Evolutionary conservation across 768 basidiomycete species (phyloP).

Genomic region (Mycena kentingensis): DNA sequence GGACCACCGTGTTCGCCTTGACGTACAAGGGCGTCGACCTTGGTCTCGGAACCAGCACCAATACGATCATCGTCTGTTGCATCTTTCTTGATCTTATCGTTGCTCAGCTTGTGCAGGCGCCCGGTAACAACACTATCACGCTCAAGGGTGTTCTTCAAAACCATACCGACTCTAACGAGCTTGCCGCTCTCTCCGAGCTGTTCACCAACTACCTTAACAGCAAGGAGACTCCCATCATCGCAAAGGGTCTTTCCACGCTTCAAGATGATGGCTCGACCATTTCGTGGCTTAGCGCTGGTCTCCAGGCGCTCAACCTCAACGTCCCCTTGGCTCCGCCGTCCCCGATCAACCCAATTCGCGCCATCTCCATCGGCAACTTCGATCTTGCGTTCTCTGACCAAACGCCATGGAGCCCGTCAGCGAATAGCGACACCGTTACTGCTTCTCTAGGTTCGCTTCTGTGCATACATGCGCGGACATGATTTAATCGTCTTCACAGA

Average conservation of each 20-base stretch:
- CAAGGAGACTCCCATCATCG: slow-evolving; percentile 57
- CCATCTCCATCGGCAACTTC: slow-evolving; percentile 64
- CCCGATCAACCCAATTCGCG: slow-evolving; percentile 63
- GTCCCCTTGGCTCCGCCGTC: slow-evolving; percentile 59
- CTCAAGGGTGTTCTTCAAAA: slow-evolving; percentile 58
- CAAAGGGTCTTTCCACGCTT: slow-evolving; percentile 58
- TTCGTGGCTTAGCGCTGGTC: slow-evolving; percentile 67
- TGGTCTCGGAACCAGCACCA: slow-evolving; percentile 54
- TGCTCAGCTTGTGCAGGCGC: slow-evolving; percentile 36
- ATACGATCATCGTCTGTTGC: slow-evolving; percentile 53
- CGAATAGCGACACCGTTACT: slow-evolving; percentile 58
- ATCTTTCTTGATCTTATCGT: slow-evolving; percentile 6
- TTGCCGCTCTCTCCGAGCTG: slow-evolving; percentile 56
- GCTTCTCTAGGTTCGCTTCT: slow-evolving; percentile 53
- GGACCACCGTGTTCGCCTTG: slow-evolving; percentile 65
- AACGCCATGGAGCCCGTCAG: slow-evolving; percentile 58
- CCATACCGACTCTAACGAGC: slow-evolving; percentile 47
- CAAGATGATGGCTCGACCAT: slow-evolving; percentile 58
- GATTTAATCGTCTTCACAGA: slow-evolving; percentile 37
- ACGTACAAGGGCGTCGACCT: slow-evolving; percentile 57
- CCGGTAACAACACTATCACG: slow-evolving; percentile 59
- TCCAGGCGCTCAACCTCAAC: slow-evolving; percentile 55
- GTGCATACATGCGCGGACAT: neutral
- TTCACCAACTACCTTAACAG: slow-evolving; percentile 77
- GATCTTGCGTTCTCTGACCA: slow-evolving; percentile 55